Conservation (phyloP, 257 asterid species). For the Ilex asprella region DNA sequence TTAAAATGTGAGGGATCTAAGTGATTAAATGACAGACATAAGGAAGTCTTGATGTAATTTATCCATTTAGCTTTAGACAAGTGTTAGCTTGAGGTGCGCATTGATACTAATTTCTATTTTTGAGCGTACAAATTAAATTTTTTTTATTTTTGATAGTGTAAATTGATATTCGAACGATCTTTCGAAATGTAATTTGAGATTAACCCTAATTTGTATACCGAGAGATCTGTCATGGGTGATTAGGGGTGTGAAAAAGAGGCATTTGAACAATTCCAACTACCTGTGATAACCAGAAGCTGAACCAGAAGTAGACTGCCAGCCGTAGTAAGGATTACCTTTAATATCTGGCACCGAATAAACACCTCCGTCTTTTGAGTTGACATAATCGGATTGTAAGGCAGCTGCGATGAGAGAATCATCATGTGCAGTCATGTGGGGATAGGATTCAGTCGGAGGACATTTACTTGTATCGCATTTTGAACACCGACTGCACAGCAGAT, state of each 20-base stretch:
- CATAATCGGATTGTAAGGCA: constrained; percentile 54
- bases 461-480: constrained; percentile 32
- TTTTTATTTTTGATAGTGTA: too few relatives aligned
- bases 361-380: constrained; percentile 38
- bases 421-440: constrained; percentile 60
- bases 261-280: constrained; percentile 18
- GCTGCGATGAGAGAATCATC: constrained; percentile 52
- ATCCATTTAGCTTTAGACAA: too few relatives aligned
- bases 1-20: too few relatives aligned
- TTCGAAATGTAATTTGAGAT: too few relatives aligned
- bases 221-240: background rate
- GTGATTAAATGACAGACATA: too few relatives aligned
- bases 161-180: too few relatives aligned
- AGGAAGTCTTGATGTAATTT: too few relatives aligned
- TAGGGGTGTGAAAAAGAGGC: background rate
- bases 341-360: constrained; percentile 49
- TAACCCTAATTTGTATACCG: background rate
- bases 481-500: constrained; percentile 46
- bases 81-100: too few relatives aligned
- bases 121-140: too few relatives aligned
- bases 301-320: constrained; percentile 75
- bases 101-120: too few relatives aligned
- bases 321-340: constrained; percentile 43
- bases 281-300: constrained; percentile 64
- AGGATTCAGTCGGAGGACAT: constrained; percentile 56